Conservation (phyloP, 148 eudicot species). For the Rhododendron mucronatum region DNA sequence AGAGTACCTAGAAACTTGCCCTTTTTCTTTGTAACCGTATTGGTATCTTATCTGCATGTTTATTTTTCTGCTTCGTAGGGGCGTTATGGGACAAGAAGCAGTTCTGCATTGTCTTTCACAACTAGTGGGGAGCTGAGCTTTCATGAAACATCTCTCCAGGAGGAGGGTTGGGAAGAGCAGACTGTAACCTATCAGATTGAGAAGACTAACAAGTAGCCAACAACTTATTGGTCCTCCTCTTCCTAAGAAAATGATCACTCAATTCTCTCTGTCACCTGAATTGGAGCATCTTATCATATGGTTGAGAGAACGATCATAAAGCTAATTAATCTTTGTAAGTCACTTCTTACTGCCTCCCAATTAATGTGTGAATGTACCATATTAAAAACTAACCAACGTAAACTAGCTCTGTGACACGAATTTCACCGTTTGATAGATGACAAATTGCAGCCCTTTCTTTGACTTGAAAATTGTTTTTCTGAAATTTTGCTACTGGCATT, state of each 20-base stretch:
- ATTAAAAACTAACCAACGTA: not conserved
- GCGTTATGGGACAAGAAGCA: slow-evolving; percentile 85
- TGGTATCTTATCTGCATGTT: not conserved
- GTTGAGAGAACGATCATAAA: not conserved
- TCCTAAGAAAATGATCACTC: not conserved
- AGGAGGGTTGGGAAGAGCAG: slow-evolving; percentile 57
- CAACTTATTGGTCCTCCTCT: not conserved
- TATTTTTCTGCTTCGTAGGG: slow-evolving; percentile 31
- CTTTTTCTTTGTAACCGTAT: not conserved
- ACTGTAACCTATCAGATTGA: slow-evolving; percentile 36
- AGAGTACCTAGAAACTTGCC: not conserved
- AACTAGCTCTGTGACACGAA: not conserved
- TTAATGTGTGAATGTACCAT: not conserved
- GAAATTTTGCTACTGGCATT: not conserved
- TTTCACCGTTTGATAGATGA: not conserved
- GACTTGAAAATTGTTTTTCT: not conserved
- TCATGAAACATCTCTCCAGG: slow-evolving; percentile 55
- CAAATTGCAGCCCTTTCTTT: not conserved
- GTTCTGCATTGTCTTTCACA: slow-evolving; percentile 42
- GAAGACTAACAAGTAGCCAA: not conserved
- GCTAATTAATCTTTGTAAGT: not conserved
- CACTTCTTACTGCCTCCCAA: not conserved
- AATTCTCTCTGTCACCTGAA: not conserved
- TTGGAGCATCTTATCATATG: not conserved
- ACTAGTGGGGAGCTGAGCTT: slow-evolving; percentile 48